These are phyloP conservation scores for Porodaedalea pini DNA, from an alignment of 1,284 basidiomycete species.

Conservation along the genomic window DNA sequence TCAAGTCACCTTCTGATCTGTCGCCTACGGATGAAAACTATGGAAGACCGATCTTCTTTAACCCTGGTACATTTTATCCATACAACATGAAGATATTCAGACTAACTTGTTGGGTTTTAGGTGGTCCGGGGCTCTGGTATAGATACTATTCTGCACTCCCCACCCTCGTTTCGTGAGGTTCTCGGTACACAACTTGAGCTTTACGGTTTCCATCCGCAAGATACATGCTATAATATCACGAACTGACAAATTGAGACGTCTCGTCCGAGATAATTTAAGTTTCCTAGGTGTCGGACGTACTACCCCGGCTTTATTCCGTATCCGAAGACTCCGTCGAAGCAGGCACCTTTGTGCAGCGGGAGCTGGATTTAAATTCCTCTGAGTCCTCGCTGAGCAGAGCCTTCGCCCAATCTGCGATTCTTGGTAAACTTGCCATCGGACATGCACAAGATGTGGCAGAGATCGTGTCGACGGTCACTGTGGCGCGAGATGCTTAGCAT, in stretches of 20 bases:
- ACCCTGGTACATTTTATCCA: slow-evolving; percentile 28
- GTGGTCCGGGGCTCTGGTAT: slow-evolving; percentile 33
- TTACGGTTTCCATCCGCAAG: slow-evolving; percentile 35
- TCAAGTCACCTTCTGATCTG: slow-evolving; percentile 25
- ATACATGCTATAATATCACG: slow-evolving; percentile 11
- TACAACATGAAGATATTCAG: neutral
- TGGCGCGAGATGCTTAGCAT: slow-evolving; percentile 30
- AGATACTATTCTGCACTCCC: slow-evolving; percentile 12
- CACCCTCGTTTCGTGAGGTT: slow-evolving; percentile 12
- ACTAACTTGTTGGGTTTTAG: slow-evolving; percentile 13
- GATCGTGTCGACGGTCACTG: slow-evolving; percentile 19
- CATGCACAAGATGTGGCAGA: slow-evolving; percentile 8
- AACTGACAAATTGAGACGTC: no score
- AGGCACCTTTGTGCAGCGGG: neutral
- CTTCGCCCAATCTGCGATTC: neutral
- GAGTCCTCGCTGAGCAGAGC: neutral
- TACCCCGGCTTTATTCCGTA: slow-evolving; percentile 13
- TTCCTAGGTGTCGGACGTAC: slow-evolving; percentile 20
- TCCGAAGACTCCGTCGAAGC: slow-evolving; percentile 12
- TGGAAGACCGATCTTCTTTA: slow-evolving; percentile 32
- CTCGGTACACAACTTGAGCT: slow-evolving; percentile 32
- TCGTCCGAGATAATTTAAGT: neutral
- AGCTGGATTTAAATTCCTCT: neutral
- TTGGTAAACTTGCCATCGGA: neutral
- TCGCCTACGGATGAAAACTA: slow-evolving; percentile 25